Conservation (phyloP, 2,329 filamentous ascomycete genomes). For the Trichoderma sp. region DNA sequence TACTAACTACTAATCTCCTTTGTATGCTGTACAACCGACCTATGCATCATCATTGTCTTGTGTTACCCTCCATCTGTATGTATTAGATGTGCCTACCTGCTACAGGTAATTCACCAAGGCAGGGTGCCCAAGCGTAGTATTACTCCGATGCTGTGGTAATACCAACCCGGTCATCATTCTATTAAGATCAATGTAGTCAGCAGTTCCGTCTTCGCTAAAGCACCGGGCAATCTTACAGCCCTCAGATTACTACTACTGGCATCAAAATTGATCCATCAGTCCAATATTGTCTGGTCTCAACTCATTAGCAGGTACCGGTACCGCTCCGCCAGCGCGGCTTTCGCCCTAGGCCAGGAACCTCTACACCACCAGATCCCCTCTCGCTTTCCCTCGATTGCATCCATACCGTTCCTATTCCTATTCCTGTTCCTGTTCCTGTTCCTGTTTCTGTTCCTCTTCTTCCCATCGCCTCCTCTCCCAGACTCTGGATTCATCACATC, state of each 20-base stretch:
- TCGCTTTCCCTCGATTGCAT: not conserved
- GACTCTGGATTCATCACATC: not conserved
- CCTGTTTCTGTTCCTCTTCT: not conserved
- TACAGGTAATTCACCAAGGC: too few species aligned
- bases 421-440: too few species aligned
- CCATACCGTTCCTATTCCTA: too few species aligned
- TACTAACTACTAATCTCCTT: too few species aligned
- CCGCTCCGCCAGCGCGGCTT: not conserved
- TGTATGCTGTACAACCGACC: too few species aligned
- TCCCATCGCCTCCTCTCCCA: slow-evolving; percentile 1
- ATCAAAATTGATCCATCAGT: too few species aligned
- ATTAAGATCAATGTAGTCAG: not conserved
- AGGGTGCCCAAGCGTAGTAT: too few species aligned
- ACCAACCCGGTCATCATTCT: too few species aligned
- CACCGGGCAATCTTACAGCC: not conserved
- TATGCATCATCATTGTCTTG: too few species aligned
- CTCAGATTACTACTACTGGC: not conserved
- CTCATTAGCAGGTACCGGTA: not conserved
- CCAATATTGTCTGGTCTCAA: not conserved
- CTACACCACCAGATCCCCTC: not conserved
- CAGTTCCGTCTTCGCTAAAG: not conserved
- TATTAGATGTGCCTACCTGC: too few species aligned
- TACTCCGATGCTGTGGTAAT: too few species aligned
- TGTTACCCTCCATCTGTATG: too few species aligned
- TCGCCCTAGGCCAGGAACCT: not conserved